phyloP scores from a whole-genome alignment of 176 grass and related monocot genomes.

The Aegilops umbellulata region DNA sequence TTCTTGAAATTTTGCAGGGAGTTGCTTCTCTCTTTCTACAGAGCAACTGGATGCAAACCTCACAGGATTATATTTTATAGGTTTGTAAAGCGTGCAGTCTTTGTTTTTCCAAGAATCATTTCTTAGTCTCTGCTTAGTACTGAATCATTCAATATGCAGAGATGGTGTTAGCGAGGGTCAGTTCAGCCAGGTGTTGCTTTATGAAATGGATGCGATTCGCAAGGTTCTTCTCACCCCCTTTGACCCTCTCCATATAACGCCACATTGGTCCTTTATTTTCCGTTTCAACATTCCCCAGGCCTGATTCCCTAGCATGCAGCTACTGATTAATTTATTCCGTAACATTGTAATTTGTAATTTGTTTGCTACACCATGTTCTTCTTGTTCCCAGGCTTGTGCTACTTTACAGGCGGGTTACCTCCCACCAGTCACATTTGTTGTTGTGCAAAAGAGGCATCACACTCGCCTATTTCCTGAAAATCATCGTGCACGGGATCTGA shows the following conservation, averaged over 20 bases:
- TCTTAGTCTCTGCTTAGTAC: not conserved
- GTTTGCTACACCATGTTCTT: not conserved
- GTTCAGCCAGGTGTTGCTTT: constrained; percentile 71
- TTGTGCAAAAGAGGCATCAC: constrained; percentile 95
- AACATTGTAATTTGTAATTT: too few species aligned
- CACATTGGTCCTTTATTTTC: not conserved
- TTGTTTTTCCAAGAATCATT: not conserved
- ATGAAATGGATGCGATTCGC: constrained; percentile 79
- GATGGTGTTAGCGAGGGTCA: constrained; percentile 92
- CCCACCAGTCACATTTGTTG: constrained; percentile 66
- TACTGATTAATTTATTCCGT: too few species aligned
- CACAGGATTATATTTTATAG: constrained; percentile 80
- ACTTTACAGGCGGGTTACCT: constrained; percentile 55
- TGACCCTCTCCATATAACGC: not conserved
- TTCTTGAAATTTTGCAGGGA: constrained; percentile 44
- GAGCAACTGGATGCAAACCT: constrained; percentile 43
- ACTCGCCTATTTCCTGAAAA: constrained; percentile 77
- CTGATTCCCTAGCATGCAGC: too few species aligned
- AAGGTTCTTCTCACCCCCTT: constrained; percentile 45
- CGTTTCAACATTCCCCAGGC: not conserved
- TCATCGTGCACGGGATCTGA: constrained; percentile 34
- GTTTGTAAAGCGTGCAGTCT: not conserved
- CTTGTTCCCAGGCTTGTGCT: constrained; percentile 59
- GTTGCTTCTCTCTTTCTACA: constrained; percentile 56
- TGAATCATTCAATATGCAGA: constrained; percentile 36